phyloP scores from a whole-genome alignment of 2,329 filamentous ascomycete species.

The Botrytis paeoniae region DNA sequence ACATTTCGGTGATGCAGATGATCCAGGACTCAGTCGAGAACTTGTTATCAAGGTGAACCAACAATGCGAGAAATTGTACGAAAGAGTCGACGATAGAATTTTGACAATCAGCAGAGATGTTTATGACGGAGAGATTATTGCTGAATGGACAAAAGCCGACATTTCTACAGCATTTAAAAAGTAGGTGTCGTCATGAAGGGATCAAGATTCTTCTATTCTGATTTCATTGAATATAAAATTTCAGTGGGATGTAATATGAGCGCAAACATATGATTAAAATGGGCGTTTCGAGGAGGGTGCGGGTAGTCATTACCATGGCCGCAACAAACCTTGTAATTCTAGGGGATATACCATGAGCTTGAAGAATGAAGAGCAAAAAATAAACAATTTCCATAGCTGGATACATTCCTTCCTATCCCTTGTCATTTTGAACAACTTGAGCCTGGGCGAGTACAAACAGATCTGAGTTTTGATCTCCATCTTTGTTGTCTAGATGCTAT shows the following conservation, averaged over 20 bases:
- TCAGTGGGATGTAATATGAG: constrained; percentile 23
- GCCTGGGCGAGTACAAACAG: neutral
- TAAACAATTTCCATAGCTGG: neutral
- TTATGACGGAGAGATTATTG: constrained; percentile 62
- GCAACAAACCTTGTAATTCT: constrained; percentile 12
- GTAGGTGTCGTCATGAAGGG: constrained; percentile 17
- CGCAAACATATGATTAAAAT: constrained; percentile 42
- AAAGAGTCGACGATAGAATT: constrained; percentile 59
- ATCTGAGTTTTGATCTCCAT: neutral
- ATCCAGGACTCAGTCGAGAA: constrained; percentile 52
- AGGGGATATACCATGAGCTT: constrained; percentile 17
- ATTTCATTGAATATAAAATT: constrained; percentile 9
- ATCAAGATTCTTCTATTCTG: neutral
- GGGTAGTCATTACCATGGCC: neutral
- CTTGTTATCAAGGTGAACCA: constrained; percentile 56
- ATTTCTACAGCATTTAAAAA: constrained; percentile 56
- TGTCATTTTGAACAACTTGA: neutral
- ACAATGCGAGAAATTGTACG: constrained; percentile 62
- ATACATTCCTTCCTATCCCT: neutral
- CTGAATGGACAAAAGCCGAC: constrained; percentile 64
- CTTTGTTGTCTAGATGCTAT: neutral
- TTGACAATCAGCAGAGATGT: constrained; percentile 58
- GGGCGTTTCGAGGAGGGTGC: constrained; percentile 47
- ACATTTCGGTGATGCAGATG: constrained; percentile 89
- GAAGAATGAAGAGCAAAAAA: constrained; percentile 5